Evolutionary conservation across 1,284 basidiomycete genomes (phyloP).

Genomic region (Kalmanozyma brasiliensis): DNA sequence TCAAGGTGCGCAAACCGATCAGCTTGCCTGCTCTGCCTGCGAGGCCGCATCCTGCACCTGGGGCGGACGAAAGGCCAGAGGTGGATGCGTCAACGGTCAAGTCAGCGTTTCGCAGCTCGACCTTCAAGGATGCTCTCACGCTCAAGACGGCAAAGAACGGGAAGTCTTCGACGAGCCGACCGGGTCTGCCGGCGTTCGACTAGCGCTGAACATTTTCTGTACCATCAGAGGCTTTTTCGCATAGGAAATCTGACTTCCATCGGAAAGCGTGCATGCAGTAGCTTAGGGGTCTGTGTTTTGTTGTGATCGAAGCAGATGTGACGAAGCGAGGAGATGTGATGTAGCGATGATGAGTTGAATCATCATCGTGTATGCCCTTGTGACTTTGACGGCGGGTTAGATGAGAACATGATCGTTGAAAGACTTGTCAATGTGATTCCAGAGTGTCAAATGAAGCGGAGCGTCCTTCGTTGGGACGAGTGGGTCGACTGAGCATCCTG

Average conservation of each 20-base stretch:
- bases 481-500: conserved; percentile 25
- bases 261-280: too few relatives aligned
- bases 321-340: not conserved
- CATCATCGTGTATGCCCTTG: too few relatives aligned
- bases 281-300: too few relatives aligned
- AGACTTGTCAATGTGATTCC: not conserved
- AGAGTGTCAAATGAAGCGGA: conserved; percentile 25
- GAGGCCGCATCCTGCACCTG: conserved; percentile 24
- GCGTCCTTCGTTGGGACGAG: conserved; percentile 26
- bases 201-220: not conserved
- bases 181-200: conserved; percentile 21
- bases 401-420: too few relatives aligned
- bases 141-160: conserved; percentile 19
- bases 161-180: conserved; percentile 1
- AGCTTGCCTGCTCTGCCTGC: conserved; percentile 53
- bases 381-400: not conserved
- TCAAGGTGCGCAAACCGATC: conserved; percentile 53
- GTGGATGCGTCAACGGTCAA: conserved; percentile 5
- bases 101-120: conserved; percentile 20
- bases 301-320: not conserved
- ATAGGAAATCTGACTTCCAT: not conserved
- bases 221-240: not conserved
- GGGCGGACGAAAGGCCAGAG: not conserved
- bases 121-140: conserved; percentile 28
- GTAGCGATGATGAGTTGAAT: not conserved